A percentile compares a stretch with the other conserved stretches of the same genome.
Conservation (phyloP, 805 yeast species). For the Lipomyces sp. region DNA sequence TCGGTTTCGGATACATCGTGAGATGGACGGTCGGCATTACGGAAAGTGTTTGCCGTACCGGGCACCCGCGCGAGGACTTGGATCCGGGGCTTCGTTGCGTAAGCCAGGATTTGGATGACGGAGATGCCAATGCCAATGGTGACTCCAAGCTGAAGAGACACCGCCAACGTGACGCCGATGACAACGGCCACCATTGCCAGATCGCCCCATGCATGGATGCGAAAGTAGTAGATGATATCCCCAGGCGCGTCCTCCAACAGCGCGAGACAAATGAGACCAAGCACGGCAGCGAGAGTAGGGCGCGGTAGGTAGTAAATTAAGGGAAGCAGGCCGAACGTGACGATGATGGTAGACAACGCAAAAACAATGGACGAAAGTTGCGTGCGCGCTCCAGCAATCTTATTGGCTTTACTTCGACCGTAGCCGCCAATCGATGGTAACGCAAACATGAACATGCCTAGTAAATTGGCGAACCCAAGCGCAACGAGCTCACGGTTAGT, state of each 20-base stretch:
- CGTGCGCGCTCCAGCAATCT: slow-evolving; percentile 83
- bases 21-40: slow-evolving; percentile 63
- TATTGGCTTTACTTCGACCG: slow-evolving; percentile 88
- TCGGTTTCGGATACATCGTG: slow-evolving; percentile 44
- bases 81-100: slow-evolving; percentile 79
- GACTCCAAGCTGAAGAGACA: slow-evolving; percentile 88
- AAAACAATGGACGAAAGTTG: slow-evolving; percentile 82
- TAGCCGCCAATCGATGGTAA: slow-evolving; percentile 96
- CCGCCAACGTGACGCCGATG: slow-evolving; percentile 63
- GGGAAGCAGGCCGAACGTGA: slow-evolving; percentile 63
- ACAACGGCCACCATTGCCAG: slow-evolving; percentile 70
- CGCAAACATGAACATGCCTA: slow-evolving; percentile 61
- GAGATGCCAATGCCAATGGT: slow-evolving; percentile 85
- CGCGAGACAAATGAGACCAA: slow-evolving; percentile 75
- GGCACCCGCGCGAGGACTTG: slow-evolving; percentile 77
- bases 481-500: slow-evolving; percentile 92
- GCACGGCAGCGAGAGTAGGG: slow-evolving; percentile 78
- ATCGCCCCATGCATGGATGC: slow-evolving; percentile 77
- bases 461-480: slow-evolving; percentile 73
- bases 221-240: slow-evolving; percentile 74
- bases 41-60: slow-evolving; percentile 57
- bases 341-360: slow-evolving; percentile 74
- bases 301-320: slow-evolving; percentile 74
- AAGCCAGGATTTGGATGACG: slow-evolving; percentile 74
- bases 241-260: slow-evolving; percentile 83